Evolutionary conservation across 1,284 basidiomycete species (phyloP), one percentile per base, ranked within the genome.

Genomic region (Ustilago tritici): DNA sequence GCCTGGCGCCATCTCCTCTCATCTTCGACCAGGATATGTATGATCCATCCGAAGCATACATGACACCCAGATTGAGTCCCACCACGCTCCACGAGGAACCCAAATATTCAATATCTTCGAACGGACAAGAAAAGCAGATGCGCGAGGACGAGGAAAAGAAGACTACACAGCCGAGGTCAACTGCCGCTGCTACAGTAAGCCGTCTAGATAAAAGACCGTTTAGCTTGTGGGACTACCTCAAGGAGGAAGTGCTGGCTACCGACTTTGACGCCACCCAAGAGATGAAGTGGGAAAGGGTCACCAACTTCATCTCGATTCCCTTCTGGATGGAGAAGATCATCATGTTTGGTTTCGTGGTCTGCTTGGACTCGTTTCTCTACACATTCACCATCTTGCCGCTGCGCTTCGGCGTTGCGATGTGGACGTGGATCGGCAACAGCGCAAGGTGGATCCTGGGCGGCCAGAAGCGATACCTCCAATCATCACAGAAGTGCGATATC

Each of bases 361-460:
- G 97, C 86, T 89, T 99, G 56, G 97, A 99, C 87, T 95, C 95
- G 3, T 98, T 98, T 87, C 90, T 99, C 4, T 97, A 99, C 87
- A 96, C 94, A 7, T 98, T 99, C 87, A 99, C 97, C 40, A 95
- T 99, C 76, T 90, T 98, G 8, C 97, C 97, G 7, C 93, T 99
- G 64, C 93, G 96, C 3, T 85, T 86, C 59, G 28, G 81, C 17
- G 72, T 85, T 9, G 87, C 87, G 2, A 36, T 85, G 54, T 77
- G 63, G 55, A 72, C 66, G 4, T 80, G 68, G 76, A 65, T 68
- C 17, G 61, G 66, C 56, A 84, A 84, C 61, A 64, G 58, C 23
- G 52, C 54, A 17, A 56, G 55, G 9, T 84, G 83, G 83, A 57
- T 82, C 0, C 41, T 70, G 4, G 64, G 73, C 7, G 77, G 81